These are phyloP conservation scores for Curvularia lunata DNA, from an alignment of 2,329 filamentous ascomycete species.

Conservation along the genomic window DNA sequence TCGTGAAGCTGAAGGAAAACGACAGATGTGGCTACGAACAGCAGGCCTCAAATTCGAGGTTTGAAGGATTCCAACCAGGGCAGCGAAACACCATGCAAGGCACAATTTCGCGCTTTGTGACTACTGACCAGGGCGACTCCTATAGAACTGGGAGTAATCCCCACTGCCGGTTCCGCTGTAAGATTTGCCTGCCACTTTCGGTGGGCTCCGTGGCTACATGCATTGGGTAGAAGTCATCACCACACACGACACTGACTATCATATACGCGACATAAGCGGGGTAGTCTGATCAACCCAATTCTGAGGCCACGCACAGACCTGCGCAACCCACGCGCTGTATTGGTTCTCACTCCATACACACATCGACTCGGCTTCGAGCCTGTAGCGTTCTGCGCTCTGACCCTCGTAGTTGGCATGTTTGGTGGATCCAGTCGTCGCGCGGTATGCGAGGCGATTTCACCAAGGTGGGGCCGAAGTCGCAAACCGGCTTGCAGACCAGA, in stretches of 20 bases:
- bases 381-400: background rate
- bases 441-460: background rate
- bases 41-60: slow-evolving; percentile 48
- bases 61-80: slow-evolving; percentile 28
- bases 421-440: background rate
- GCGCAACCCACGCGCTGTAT: background rate
- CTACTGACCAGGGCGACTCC: background rate
- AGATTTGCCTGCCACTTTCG: slow-evolving; percentile 6
- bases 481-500: background rate
- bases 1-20: slow-evolving; percentile 74
- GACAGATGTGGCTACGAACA: slow-evolving; percentile 63
- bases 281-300: slow-evolving; percentile 12
- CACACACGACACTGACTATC: slow-evolving; percentile 7
- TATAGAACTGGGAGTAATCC: background rate
- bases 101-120: background rate
- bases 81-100: background rate
- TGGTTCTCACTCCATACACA: background rate
- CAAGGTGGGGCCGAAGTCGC: background rate
- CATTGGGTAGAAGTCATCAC: slow-evolving; percentile 10
- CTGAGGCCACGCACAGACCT: slow-evolving; percentile 22
- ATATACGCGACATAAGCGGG: slow-evolving; percentile 14
- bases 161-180: background rate
- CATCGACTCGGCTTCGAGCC: background rate
- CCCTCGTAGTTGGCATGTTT: background rate
- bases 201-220: slow-evolving; percentile 1